Conservation (phyloP, 1,139 yeast genomes). For the Taphrina sp. region DNA sequence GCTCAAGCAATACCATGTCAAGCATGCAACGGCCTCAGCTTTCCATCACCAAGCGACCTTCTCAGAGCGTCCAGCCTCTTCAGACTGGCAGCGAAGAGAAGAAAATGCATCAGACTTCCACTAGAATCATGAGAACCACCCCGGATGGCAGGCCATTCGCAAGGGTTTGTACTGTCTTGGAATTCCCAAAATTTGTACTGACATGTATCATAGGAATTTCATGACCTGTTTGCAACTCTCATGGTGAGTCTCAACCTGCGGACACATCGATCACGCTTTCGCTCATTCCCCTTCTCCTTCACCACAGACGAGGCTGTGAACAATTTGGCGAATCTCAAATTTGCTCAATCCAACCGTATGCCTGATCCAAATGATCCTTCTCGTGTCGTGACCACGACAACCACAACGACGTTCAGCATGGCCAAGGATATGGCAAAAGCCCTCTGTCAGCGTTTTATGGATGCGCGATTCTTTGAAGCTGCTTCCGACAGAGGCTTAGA, state of each 20-base stretch:
- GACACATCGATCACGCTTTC: constrained; percentile 40
- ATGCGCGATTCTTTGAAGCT: constrained; percentile 68
- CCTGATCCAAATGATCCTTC: constrained; percentile 42
- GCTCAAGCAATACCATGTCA: background rate
- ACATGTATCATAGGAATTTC: constrained; percentile 56
- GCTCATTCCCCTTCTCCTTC: constrained; percentile 55
- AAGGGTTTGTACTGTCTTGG: constrained; percentile 24
- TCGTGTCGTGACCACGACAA: constrained; percentile 45
- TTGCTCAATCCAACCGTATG: constrained; percentile 52
- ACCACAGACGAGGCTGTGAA: constrained; percentile 53
- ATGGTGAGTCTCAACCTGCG: constrained; percentile 53
- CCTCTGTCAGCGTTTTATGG: constrained; percentile 58
- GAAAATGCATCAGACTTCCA: constrained; percentile 36
- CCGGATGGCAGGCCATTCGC: constrained; percentile 36
- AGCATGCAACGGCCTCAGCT: background rate
- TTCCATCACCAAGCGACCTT: background rate
- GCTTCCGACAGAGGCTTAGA: constrained; percentile 69
- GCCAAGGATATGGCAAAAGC: constrained; percentile 54
- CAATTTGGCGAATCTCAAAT: constrained; percentile 48
- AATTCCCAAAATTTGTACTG: too few species aligned
- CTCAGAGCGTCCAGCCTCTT: background rate
- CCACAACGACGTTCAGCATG: constrained; percentile 62
- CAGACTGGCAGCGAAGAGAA: constrained; percentile 10
- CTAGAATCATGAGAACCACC: constrained; percentile 33
- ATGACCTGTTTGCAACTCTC: constrained; percentile 57